Percentiles rank a stretch among this genome's conserved stretches.
Conservation (phyloP, 2,329 filamentous ascomycete genomes). For the Colletotrichum noveboracense region DNA sequence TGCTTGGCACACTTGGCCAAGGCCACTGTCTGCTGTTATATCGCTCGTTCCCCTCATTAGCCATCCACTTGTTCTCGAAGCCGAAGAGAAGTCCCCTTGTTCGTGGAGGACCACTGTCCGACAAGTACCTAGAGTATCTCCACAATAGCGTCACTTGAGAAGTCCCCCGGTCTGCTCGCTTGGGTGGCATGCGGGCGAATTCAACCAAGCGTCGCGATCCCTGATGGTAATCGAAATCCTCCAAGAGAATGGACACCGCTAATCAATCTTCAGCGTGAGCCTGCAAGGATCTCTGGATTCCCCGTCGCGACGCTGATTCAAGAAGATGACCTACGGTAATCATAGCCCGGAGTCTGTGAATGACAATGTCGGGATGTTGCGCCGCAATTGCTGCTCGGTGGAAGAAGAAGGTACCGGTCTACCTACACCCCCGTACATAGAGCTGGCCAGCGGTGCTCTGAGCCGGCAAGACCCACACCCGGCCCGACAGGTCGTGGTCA, state of each 20-base stretch:
- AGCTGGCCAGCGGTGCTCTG: not conserved
- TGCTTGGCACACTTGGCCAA: not conserved
- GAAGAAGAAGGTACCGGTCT: not conserved
- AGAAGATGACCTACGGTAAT: not conserved
- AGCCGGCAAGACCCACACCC: not conserved
- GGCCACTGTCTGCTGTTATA: not conserved
- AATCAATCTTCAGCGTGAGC: not conserved
- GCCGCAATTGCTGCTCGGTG: not conserved
- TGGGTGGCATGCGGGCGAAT: not conserved
- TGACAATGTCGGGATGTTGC: not conserved
- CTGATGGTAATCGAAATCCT: not conserved
- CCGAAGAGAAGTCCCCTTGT: not conserved
- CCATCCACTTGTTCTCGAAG: not conserved
- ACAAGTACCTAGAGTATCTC: not conserved
- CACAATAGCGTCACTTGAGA: not conserved
- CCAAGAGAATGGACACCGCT: not conserved
- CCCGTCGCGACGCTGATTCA: not conserved
- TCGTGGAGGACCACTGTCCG: not conserved
- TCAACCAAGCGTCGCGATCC: not conserved
- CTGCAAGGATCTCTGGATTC: not conserved
- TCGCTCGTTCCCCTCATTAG: not conserved
- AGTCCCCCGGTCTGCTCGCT: not conserved
- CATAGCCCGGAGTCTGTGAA: not conserved
- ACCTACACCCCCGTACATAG: not conserved
- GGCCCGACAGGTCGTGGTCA: not conserved